Base-by-base conservation (phyloP, 208 protist species). In the Trypanosoma platydactyli region DNA sequence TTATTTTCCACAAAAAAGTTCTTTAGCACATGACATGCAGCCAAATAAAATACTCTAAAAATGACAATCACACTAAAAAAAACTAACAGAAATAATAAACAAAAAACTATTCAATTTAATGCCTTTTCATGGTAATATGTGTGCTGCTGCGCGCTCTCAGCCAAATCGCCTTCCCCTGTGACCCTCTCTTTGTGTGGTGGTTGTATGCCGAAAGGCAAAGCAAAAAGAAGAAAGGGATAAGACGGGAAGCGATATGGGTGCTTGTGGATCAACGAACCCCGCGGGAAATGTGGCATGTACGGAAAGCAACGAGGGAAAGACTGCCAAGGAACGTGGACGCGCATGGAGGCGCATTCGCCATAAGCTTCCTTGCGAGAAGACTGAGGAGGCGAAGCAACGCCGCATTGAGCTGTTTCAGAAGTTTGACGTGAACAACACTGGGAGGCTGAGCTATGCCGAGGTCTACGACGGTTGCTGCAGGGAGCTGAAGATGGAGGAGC, bases 321-420 rank as follows among this genome's bases (percentile, higher is more conserved):
- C 75, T 5, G 68, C 73, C 16, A 61, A 68, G 1, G 72, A 87
- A 42, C 75, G 79, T 61, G 81, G 76, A 65, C 55, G 50, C 16
- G 81, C 79, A 40, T 88, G 80, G 78, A 70, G 79, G 22, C 55
- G 55, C 53, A 76, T 84, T 30, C 54, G 69, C 38, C 30, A 74
- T 25, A 12, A 46, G 12, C 69, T 87, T n/a, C 33, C 33, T 38
- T 9, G 3, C 9, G 5, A 38, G 33, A 38, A 38, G 33, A 38
- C 33, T 9, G 33, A 38, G 33, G 9, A 38, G 61, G 50, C 64
- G n/a, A 77, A 79, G 73, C 35, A 68, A 45, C 65, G 73, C 53
- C 73, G 80, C 13, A 76, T 80, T 48, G 84, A 82, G 38, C 77
- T 95, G n/a, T 93, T 93, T 53, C 74, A 83, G 64, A 54, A 76